Percentiles rank a stretch among this genome's conserved stretches.
Conservation (phyloP, 768 basidiomycete genomes). For the Russula foetens region DNA sequence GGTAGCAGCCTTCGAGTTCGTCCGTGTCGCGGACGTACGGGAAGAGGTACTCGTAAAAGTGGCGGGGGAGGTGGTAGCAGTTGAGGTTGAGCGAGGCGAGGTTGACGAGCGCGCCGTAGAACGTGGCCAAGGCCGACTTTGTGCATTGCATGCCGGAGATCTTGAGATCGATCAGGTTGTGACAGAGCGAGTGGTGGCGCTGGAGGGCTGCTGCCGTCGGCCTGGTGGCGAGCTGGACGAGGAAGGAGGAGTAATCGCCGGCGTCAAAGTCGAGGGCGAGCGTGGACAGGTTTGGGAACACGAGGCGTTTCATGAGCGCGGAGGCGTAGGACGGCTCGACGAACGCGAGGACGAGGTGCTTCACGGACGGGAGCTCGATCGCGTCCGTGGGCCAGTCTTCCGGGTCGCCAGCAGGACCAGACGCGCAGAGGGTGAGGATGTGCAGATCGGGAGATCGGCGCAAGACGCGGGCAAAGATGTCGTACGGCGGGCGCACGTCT, state of each 20-base stretch:
- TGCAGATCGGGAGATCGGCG: conserved; percentile 44
- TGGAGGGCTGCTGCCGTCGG: conserved; percentile 32
- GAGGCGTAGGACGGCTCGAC: conserved; percentile 26
- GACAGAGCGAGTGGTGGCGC: conserved; percentile 34
- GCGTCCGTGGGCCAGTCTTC: conserved; percentile 29
- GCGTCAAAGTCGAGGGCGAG: conserved; percentile 48
- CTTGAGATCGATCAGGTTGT: conserved; percentile 43
- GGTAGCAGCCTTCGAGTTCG: conserved; percentile 24
- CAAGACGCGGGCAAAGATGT: conserved; percentile 45
- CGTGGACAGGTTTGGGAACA: conserved; percentile 29
- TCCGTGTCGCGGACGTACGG: neutral
- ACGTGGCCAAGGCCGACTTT: conserved; percentile 24
- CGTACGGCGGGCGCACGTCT: conserved; percentile 55
- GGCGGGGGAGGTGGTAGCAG: conserved; percentile 25
- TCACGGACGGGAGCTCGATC: conserved; percentile 22
- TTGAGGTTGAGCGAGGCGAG: conserved; percentile 39
- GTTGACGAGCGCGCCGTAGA: conserved; percentile 42
- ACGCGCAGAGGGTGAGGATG: conserved; percentile 43
- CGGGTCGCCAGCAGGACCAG: conserved; percentile 45
- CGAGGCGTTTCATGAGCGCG: conserved; percentile 29
- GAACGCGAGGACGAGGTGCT: conserved; percentile 29
- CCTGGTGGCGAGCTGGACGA: conserved; percentile 36
- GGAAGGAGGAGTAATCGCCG: conserved; percentile 46
- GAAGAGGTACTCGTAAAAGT: conserved; percentile 25
- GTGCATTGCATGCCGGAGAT: conserved; percentile 43